Conservation (phyloP, 495 filamentous ascomycete species). For the Tuber calosporum region DNA sequence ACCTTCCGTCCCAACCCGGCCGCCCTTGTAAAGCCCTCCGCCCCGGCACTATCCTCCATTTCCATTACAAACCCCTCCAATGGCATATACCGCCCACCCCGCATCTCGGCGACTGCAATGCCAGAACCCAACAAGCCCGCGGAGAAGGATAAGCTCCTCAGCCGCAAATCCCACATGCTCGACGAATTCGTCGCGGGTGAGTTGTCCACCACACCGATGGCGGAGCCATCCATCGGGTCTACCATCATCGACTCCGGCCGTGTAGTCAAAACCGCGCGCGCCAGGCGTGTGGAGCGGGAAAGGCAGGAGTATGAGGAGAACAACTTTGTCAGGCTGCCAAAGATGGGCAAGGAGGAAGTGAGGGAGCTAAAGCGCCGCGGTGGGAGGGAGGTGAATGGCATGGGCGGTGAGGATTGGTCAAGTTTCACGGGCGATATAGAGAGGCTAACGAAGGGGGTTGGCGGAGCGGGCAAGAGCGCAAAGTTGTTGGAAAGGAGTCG, state of each 20-base stretch:
- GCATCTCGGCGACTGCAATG: conserved; percentile 69
- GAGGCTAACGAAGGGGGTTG: conserved; percentile 57
- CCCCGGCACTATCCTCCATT: conserved; percentile 16
- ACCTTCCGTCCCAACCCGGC: conserved; percentile 61
- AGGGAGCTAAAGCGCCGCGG: conserved; percentile 48
- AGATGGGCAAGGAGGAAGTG: conserved; percentile 69
- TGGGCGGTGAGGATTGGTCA: conserved; percentile 80
- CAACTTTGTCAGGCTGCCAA: conserved; percentile 77
- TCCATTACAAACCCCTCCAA: conserved; percentile 31
- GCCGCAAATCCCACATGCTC: conserved; percentile 63
- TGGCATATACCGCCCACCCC: conserved; percentile 75
- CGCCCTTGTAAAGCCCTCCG: conserved; percentile 49
- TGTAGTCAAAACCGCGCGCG: conserved; percentile 61
- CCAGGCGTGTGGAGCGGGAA: conserved; percentile 64
- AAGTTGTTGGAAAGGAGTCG: conserved; percentile 64
- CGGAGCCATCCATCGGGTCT: conserved; percentile 75
- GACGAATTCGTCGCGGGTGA: conserved; percentile 81
- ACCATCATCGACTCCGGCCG: conserved; percentile 68
- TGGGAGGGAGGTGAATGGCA: conserved; percentile 51
- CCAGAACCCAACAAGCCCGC: conserved; percentile 50
- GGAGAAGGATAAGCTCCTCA: conserved; percentile 45
- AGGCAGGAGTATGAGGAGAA: conserved; percentile 72
- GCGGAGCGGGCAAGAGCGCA: conserved; percentile 44
- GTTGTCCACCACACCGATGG: conserved; percentile 66
- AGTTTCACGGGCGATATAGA: conserved; percentile 71